Evolutionary conservation across 2,329 filamentous ascomycete species (phyloP), one percentile per base, ranked within the genome.

Genomic region (Verticillium albo-atrum): DNA sequence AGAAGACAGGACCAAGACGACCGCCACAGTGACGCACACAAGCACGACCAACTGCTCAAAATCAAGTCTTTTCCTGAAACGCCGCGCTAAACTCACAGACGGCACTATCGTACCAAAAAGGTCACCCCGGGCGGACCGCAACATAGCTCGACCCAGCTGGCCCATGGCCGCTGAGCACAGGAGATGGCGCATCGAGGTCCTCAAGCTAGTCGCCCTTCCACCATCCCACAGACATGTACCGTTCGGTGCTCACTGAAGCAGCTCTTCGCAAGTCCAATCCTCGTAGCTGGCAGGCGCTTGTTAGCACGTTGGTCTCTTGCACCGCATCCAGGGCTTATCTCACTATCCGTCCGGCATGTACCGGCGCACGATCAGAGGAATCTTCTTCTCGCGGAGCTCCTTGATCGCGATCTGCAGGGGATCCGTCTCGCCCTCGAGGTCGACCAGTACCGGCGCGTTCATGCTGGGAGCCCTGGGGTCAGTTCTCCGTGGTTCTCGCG

Each of bases 241-340:
- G 9, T 12, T 5, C 20, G 5, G n/a, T 50, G 25, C 51, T 53
- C 51, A 86, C 74, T 86, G 83, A 58, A 97, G 83, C 65, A 98
- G 82, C 77, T 99, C 95, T 78, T 98, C 95, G 77, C 93, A 97
- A 35, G 93, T 96, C 95, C 95, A 99, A 75, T 99, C 95, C 83
- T 99, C 95, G 76, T 98, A 98, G 79, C 90, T 94, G 66, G n/a
- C 15, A 26, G 12, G 23, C 12, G 10, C 34, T 15, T 27, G 64
- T 72, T 63, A 70, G 67, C 37, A 32, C 9, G 28, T 51, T 17
- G 12, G 14, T 2, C 15, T 30, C 9, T 6, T 60, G 61, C 57
- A 61, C 54, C 60, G 37, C 17, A 25, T 68, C 34, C 10, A 4
- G 20, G 34, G 34, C 20, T 23, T 15, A 32, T 85, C 91, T 82